phyloP scores from a whole-genome alignment of 805 yeast species.

The Tetrapisispora arboricola region DNA sequence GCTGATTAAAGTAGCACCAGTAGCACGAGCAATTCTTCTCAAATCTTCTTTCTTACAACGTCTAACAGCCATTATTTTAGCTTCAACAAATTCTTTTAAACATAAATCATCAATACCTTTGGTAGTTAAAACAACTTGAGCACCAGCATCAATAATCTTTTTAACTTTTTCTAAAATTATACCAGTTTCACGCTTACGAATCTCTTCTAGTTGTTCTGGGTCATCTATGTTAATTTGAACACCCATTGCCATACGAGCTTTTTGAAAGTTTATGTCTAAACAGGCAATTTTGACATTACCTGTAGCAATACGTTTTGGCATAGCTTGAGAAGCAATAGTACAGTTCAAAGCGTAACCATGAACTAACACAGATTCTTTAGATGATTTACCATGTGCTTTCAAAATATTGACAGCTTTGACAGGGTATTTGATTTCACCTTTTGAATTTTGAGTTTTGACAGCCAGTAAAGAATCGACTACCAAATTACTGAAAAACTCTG shows the following conservation, averaged over 20 bases:
- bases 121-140: conserved; percentile 85
- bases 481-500: conserved; percentile 79
- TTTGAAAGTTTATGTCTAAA: conserved; percentile 85
- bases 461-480: conserved; percentile 95
- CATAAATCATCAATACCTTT: conserved; percentile 93
- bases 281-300: conserved; percentile 72
- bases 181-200: conserved; percentile 80
- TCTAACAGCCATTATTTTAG: conserved; percentile 90
- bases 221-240: conserved; percentile 94
- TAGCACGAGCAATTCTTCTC: conserved; percentile 93
- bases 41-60: conserved; percentile 95
- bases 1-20: conserved; percentile 86
- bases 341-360: conserved; percentile 95
- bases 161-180: conserved; percentile 73
- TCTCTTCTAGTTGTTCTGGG: conserved; percentile 92
- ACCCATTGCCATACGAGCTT: conserved; percentile 96
- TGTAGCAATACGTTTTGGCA: conserved; percentile 49
- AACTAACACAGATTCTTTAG: conserved; percentile 75
- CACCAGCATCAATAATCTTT: conserved; percentile 78
- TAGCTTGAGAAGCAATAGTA: conserved; percentile 95
- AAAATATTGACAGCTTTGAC: conserved; percentile 93
- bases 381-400: conserved; percentile 93
- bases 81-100: conserved; percentile 82
- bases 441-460: conserved; percentile 78
- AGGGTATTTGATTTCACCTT: conserved; percentile 88